phyloP scores from a whole-genome alignment of 306 rosid species.

The Cucurbita moschata region DNA sequence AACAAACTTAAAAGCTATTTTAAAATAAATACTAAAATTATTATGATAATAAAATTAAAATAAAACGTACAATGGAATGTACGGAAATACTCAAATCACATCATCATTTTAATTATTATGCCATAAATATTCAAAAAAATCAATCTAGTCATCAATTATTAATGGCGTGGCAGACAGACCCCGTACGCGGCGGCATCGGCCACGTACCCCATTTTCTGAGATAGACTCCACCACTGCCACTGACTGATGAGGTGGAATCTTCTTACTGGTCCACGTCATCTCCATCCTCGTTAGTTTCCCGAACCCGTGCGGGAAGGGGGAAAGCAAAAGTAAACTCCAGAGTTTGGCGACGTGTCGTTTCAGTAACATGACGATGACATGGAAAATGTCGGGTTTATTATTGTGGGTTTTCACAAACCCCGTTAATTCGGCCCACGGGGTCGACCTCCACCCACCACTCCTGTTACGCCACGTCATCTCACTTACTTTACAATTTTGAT shows the following conservation, averaged over 20 bases:
- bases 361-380: background rate
- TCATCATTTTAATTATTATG: background rate
- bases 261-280: background rate
- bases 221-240: background rate
- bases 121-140: background rate
- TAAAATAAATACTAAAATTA: background rate
- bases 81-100: background rate
- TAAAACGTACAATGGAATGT: background rate
- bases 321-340: background rate
- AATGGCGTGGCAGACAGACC: constrained; percentile 1
- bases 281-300: background rate
- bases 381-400: background rate
- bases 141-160: background rate
- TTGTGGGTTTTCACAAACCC: background rate
- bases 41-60: background rate
- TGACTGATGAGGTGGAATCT: background rate
- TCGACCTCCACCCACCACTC: background rate
- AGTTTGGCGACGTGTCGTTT: constrained; percentile 3
- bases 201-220: background rate
- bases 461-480: background rate
- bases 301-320: background rate
- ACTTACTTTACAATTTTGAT: background rate
- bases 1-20: no score
- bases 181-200: background rate
- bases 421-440: background rate